Evolutionary conservation across 1,284 basidiomycete genomes (phyloP).

Genomic region (Fomitopsis pinicola): DNA sequence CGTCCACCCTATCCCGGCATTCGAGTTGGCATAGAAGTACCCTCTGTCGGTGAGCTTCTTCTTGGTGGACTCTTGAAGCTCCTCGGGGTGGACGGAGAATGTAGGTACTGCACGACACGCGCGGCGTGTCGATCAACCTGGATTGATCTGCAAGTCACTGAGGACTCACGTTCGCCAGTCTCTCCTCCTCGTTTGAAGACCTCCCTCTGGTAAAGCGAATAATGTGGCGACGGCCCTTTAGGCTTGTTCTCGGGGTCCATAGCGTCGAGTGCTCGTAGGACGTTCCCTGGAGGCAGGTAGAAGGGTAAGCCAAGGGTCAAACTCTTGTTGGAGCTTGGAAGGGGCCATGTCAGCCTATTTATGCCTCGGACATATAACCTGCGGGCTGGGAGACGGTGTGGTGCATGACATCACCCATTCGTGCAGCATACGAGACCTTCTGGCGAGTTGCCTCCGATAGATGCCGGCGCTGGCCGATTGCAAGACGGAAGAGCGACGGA

Average conservation of each 20-base stretch:
- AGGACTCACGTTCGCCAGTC: conserved; percentile 31
- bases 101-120: conserved; percentile 22
- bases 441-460: too few species aligned
- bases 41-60: conserved; percentile 47
- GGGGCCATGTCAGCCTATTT: neutral
- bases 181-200: conserved; percentile 43
- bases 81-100: conserved; percentile 45
- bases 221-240: conserved; percentile 48
- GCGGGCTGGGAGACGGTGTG: neutral
- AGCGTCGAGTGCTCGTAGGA: neutral
- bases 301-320: neutral
- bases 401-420: neutral
- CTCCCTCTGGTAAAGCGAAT: conserved; percentile 52
- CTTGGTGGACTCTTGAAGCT: conserved; percentile 45
- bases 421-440: too few species aligned
- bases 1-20: conserved; percentile 54
- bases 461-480: too few species aligned
- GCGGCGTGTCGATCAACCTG: too few species aligned
- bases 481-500: too few species aligned
- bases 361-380: neutral
- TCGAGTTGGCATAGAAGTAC: conserved; percentile 54
- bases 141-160: neutral
- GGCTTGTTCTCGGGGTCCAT: conserved; percentile 54
- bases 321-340: too few species aligned
- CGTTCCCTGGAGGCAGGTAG: conserved; percentile 12